phyloP scores from a whole-genome alignment of 805 yeast genomes.

The Candida pseudoglaebosa region DNA sequence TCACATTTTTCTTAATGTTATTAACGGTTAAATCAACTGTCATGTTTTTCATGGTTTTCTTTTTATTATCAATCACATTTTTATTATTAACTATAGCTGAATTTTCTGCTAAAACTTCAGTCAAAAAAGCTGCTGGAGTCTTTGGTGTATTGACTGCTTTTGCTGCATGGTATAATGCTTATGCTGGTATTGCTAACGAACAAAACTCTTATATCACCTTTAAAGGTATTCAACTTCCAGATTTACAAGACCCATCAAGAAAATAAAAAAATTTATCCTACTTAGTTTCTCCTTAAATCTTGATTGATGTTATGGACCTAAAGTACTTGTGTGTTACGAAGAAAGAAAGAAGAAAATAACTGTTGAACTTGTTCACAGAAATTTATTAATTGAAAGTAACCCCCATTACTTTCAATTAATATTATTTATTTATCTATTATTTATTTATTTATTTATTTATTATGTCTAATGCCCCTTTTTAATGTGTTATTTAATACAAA shows the following conservation, averaged over 20 bases:
- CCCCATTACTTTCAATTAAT: neutral
- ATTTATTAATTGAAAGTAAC: neutral
- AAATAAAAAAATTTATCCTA: neutral
- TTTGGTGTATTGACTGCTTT: constrained; percentile 41
- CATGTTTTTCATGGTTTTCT: constrained; percentile 39
- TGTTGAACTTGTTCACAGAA: neutral
- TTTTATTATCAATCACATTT: constrained; percentile 39
- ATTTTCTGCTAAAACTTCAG: constrained; percentile 20
- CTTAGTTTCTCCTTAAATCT: neutral
- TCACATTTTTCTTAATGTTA: constrained; percentile 39
- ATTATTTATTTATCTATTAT: neutral
- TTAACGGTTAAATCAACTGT: constrained; percentile 41
- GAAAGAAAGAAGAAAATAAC: no score
- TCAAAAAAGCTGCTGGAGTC: constrained; percentile 40
- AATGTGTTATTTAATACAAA: constrained; percentile 3
- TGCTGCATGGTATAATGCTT: constrained; percentile 44
- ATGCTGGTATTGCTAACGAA: constrained; percentile 48
- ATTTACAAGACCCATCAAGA: constrained; percentile 11
- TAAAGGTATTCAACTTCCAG: constrained; percentile 45
- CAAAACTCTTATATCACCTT: constrained; percentile 59
- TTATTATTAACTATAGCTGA: constrained; percentile 38
- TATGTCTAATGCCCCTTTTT: constrained; percentile 5
- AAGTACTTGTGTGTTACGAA: no score
- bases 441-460: constrained; percentile 10
- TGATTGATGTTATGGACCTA: neutral